These are phyloP conservation scores for Mycena alexandri DNA, from an alignment of 768 basidiomycete genomes.

Conservation along the genomic window DNA sequence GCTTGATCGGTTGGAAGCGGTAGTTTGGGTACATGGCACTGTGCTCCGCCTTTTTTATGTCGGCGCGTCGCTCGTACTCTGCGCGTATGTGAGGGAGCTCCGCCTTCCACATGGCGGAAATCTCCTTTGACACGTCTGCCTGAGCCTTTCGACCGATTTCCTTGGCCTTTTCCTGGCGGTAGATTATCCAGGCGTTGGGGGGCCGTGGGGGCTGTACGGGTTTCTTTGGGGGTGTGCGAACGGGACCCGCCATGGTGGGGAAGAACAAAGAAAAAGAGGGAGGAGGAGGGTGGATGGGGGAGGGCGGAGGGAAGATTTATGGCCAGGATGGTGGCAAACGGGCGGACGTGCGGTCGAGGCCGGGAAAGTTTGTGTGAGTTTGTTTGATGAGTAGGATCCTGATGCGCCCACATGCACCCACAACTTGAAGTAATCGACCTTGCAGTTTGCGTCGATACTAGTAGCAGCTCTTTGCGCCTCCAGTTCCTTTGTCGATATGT, in stretches of 20 bases:
- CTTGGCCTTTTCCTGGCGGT: slow-evolving; percentile 70
- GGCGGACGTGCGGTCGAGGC: neutral
- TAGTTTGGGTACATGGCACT: slow-evolving; percentile 66
- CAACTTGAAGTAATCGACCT: too few relatives aligned
- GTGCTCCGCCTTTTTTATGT: slow-evolving; percentile 66
- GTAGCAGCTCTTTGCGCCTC: too few relatives aligned
- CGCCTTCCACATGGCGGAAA: slow-evolving; percentile 74
- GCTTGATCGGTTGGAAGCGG: slow-evolving; percentile 68
- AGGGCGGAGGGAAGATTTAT: neutral
- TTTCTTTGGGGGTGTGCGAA: slow-evolving; percentile 33
- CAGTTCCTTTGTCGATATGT: neutral
- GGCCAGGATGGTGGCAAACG: slow-evolving; percentile 6
- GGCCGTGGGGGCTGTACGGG: slow-evolving; percentile 68
- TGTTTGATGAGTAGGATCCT: neutral
- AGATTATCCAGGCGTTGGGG: slow-evolving; percentile 88
- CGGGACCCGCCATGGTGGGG: slow-evolving; percentile 29
- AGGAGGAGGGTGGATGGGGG: slow-evolving; percentile 1
- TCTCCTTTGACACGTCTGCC: slow-evolving; percentile 72
- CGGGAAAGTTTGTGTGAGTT: neutral
- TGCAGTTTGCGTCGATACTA: neutral
- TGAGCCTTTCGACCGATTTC: slow-evolving; percentile 60
- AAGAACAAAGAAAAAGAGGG: slow-evolving; percentile 1
- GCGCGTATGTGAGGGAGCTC: slow-evolving; percentile 62
- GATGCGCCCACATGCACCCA: neutral
- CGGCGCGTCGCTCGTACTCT: slow-evolving; percentile 66